Percentiles rank a stretch among this genome's conserved stretches.
These are phyloP conservation scores for Xerocomus spinulosus DNA, from an alignment of 768 basidiomycete genomes.

Conservation along the genomic window DNA sequence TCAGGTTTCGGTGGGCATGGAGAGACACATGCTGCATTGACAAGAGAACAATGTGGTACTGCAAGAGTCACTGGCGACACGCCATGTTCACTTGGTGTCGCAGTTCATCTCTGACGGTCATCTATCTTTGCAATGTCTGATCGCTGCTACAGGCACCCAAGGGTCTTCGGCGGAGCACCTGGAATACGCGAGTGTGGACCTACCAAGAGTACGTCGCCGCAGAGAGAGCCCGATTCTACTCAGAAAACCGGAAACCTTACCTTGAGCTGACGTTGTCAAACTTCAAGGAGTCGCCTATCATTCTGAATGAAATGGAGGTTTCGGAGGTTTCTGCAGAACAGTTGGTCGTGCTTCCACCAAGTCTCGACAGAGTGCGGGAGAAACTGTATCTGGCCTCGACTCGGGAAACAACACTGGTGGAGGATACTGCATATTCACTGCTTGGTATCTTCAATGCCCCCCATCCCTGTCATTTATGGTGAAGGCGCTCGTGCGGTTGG, in stretches of 20 bases:
- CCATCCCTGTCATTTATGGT: conserved; percentile 10
- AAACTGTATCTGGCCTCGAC: conserved; percentile 13
- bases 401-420: conserved; percentile 6
- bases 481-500: conserved; percentile 11
- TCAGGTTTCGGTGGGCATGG: conserved; percentile 16
- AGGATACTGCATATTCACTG: conserved; percentile 14
- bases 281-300: background rate
- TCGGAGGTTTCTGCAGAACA: background rate
- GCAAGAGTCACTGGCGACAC: conserved; percentile 15
- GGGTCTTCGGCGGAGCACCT: conserved; percentile 3
- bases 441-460: conserved; percentile 9
- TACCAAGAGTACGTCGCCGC: conserved; percentile 10
- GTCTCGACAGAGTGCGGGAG: conserved; percentile 12
- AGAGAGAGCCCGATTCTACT: conserved; percentile 10
- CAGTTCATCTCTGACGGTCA: conserved; percentile 2
- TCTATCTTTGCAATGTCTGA: conserved; percentile 7
- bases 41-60: background rate
- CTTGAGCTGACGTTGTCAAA: background rate
- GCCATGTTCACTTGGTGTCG: conserved; percentile 15
- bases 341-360: conserved; percentile 2
- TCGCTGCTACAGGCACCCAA: background rate
- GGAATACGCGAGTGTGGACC: conserved; percentile 8
- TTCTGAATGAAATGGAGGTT: background rate
- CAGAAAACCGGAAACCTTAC: conserved; percentile 7
- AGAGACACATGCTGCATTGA: conserved; percentile 13